Evolutionary conservation across 2,329 filamentous ascomycete genomes (phyloP).

Genomic region (Westerdykella sp.): DNA sequence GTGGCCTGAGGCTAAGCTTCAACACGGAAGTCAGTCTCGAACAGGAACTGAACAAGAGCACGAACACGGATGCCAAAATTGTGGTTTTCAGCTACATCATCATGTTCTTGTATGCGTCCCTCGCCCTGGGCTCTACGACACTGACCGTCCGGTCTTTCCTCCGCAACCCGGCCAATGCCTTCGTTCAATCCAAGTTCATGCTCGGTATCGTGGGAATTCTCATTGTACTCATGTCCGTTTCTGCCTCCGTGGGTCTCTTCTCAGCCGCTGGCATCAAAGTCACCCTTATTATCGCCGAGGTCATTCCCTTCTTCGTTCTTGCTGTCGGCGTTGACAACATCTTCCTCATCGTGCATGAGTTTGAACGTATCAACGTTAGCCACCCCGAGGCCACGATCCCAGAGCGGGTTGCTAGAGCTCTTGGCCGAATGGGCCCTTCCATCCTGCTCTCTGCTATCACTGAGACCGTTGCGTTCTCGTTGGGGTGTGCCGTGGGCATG

Average conservation of each 20-base stretch:
- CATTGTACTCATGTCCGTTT: slow-evolving; percentile 96
- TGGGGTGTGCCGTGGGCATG: slow-evolving; percentile 94
- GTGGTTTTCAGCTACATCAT: slow-evolving; percentile 94
- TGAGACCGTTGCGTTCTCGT: slow-evolving; percentile 86
- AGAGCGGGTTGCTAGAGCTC: slow-evolving; percentile 73
- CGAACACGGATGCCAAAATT: slow-evolving; percentile 96
- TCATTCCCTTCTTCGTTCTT: slow-evolving; percentile 94
- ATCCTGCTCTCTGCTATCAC: slow-evolving; percentile 93
- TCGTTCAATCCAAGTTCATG: slow-evolving; percentile 96
- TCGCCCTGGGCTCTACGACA: slow-evolving; percentile 84
- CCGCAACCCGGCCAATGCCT: slow-evolving; percentile 71
- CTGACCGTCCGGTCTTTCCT: slow-evolving; percentile 71
- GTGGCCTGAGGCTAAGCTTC: slow-evolving; percentile 84
- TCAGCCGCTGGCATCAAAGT: slow-evolving; percentile 88
- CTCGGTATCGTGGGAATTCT: slow-evolving; percentile 90
- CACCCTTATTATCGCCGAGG: slow-evolving; percentile 94
- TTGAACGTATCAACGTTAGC: slow-evolving; percentile 88
- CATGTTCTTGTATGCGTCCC: slow-evolving; percentile 96
- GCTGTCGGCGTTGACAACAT: slow-evolving; percentile 98
- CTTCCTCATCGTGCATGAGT: slow-evolving; percentile 96
- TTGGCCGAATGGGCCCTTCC: slow-evolving; percentile 95
- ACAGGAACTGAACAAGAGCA: slow-evolving; percentile 94
- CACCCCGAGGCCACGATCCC: slow-evolving; percentile 85
- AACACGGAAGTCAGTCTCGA: slow-evolving; percentile 93
- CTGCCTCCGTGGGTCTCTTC: slow-evolving; percentile 89